Percentiles rank a stretch among this genome's conserved stretches.
phyloP scores from a whole-genome alignment of 2,329 filamentous ascomycete genomes.

The Alternaria conjuncta region DNA sequence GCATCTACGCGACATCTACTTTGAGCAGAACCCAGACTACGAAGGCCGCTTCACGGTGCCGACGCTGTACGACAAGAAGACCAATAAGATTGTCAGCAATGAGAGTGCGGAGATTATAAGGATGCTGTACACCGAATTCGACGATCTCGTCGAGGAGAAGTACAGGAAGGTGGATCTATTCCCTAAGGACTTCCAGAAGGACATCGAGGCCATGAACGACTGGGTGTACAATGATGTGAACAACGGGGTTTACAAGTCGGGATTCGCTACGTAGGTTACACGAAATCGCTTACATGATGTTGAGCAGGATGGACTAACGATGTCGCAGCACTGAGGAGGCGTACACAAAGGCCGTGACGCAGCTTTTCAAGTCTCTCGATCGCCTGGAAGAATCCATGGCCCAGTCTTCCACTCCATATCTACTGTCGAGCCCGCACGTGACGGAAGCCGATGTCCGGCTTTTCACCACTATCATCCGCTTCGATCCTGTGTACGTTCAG shows the following conservation, averaged over 20 bases:
- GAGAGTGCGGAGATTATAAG: constrained; percentile 92
- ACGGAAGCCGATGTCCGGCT: constrained; percentile 61
- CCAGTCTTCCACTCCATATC: constrained; percentile 53
- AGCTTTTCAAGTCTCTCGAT: constrained; percentile 58
- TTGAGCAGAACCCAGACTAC: constrained; percentile 74
- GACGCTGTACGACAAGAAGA: constrained; percentile 80
- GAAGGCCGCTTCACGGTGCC: constrained; percentile 85
- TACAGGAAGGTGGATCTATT: constrained; percentile 55
- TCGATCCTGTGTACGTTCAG: constrained; percentile 62
- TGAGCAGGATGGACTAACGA: neutral
- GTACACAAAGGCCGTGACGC: constrained; percentile 54
- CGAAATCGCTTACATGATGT: neutral
- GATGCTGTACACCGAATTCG: constrained; percentile 85
- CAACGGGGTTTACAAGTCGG: constrained; percentile 60
- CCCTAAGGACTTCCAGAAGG: constrained; percentile 51
- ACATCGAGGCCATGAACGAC: constrained; percentile 58
- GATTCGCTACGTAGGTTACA: constrained; percentile 56
- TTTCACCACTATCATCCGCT: constrained; percentile 67
- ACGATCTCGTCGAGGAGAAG: constrained; percentile 59
- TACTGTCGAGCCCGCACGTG: constrained; percentile 52
- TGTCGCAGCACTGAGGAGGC: constrained; percentile 53
- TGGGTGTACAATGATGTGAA: constrained; percentile 62
- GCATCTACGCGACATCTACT: constrained; percentile 81
- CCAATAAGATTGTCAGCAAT: constrained; percentile 82
- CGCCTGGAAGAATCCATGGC: constrained; percentile 54